Evolutionary conservation across 1,284 basidiomycete species (phyloP).

Genomic region (Cryptococcus sp.): DNA sequence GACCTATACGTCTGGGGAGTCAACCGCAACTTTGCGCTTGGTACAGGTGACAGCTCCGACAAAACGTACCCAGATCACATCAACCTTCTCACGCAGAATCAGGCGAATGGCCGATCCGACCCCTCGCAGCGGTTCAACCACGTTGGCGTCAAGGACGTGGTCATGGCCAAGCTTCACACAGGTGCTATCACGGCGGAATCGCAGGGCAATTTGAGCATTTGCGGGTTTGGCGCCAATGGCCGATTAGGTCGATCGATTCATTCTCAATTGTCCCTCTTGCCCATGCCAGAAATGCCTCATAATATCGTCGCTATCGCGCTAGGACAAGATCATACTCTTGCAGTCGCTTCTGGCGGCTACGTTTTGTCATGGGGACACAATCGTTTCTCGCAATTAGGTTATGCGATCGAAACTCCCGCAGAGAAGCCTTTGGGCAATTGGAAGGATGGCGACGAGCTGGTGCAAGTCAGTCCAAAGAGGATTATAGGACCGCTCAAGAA

Average conservation of each 20-base stretch:
- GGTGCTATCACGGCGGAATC: slow-evolving; percentile 72
- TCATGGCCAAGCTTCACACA: slow-evolving; percentile 83
- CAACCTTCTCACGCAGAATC: slow-evolving; percentile 56
- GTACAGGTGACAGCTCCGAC: slow-evolving; percentile 78
- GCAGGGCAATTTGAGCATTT: slow-evolving; percentile 73
- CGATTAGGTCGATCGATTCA: slow-evolving; percentile 75
- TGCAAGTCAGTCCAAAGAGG: slow-evolving; percentile 75
- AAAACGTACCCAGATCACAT: slow-evolving; percentile 79
- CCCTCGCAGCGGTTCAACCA: slow-evolving; percentile 53
- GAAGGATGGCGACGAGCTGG: slow-evolving; percentile 54
- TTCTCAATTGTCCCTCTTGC: slow-evolving; percentile 72
- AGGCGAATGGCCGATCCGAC: slow-evolving; percentile 48
- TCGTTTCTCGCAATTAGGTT: slow-evolving; percentile 84
- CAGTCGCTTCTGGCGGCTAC: slow-evolving; percentile 75
- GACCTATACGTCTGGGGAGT: slow-evolving; percentile 89
- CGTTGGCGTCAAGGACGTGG: slow-evolving; percentile 65
- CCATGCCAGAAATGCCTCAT: slow-evolving; percentile 64
- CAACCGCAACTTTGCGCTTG: slow-evolving; percentile 83
- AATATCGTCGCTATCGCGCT: slow-evolving; percentile 69
- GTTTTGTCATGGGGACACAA: slow-evolving; percentile 91
- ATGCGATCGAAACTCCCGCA: slow-evolving; percentile 66
- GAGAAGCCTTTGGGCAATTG: slow-evolving; percentile 29
- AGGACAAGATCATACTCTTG: slow-evolving; percentile 92
- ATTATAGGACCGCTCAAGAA: slow-evolving; percentile 78
- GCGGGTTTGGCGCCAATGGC: slow-evolving; percentile 83